These are phyloP conservation scores for Dioscorea alata DNA, from an alignment of 106 monocot genomes.

Conservation along the genomic window DNA sequence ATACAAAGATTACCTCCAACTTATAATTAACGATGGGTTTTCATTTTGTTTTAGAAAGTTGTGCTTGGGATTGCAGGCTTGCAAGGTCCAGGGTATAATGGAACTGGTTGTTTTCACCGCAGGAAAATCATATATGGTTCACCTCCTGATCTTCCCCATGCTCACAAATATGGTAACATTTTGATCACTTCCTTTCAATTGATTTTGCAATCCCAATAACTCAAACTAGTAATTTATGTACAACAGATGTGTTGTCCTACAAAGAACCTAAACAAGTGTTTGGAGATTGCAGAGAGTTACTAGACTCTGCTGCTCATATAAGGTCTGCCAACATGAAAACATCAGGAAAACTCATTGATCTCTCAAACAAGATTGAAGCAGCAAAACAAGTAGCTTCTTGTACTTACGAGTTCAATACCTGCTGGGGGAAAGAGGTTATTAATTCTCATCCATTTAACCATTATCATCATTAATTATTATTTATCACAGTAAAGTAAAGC, in stretches of 20 bases:
- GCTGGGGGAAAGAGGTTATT: constrained; percentile 41
- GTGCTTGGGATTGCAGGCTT: constrained; percentile 20
- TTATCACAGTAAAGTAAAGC: too few relatives aligned
- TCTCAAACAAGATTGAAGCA: constrained; percentile 12
- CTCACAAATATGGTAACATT: neutral
- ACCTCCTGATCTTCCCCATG: neutral
- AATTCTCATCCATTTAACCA: too few relatives aligned
- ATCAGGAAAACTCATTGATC: neutral
- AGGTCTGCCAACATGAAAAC: neutral
- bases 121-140: constrained; percentile 44
- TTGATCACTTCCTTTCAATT: too few relatives aligned
- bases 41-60: constrained; percentile 9
- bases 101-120: constrained; percentile 51
- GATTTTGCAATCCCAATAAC: too few relatives aligned
- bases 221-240: neutral
- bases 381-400: constrained; percentile 27
- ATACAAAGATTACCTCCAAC: too few relatives aligned
- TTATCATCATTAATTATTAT: too few relatives aligned
- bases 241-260: constrained; percentile 13
- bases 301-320: constrained; percentile 17
- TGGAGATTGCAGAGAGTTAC: constrained; percentile 31
- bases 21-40: too few relatives aligned
- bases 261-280: constrained; percentile 20
- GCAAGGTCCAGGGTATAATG: constrained; percentile 40
- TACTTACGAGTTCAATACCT: constrained; percentile 33